A percentile compares a stretch with the other conserved stretches of the same genome.
Conservation (phyloP, 1,139 yeast genomes). For the Magnusiomyces ingens region DNA sequence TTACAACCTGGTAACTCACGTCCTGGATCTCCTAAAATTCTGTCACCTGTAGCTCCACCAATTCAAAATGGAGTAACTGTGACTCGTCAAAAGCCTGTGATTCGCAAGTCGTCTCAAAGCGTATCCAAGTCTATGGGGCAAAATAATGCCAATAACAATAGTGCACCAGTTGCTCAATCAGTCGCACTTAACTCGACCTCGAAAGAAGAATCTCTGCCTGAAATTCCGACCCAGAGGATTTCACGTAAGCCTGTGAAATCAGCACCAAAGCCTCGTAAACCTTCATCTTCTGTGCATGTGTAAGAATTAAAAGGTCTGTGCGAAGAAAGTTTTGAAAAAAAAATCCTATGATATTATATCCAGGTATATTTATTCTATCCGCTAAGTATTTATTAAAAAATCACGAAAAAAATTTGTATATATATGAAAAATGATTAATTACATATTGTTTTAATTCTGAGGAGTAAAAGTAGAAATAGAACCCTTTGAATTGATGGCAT, state of each 20-base stretch:
- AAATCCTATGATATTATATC: too few species aligned
- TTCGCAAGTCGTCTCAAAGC: constrained; percentile 23
- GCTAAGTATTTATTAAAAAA: too few species aligned
- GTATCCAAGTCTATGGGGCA: constrained; percentile 16
- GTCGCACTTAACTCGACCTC: too few species aligned
- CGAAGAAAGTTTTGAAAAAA: too few species aligned
- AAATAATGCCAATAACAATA: background rate
- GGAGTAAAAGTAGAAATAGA: constrained; percentile 17
- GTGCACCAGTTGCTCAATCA: too few species aligned
- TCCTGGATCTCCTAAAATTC: background rate
- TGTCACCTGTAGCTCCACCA: too few species aligned
- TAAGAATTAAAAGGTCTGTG: too few species aligned
- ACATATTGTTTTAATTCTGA: too few species aligned
- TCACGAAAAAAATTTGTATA: too few species aligned
- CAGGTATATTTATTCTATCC: too few species aligned
- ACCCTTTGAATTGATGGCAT: constrained; percentile 21
- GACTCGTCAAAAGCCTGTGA: constrained; percentile 22
- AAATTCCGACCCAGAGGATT: background rate
- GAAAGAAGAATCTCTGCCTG: background rate
- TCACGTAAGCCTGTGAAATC: constrained; percentile 1
- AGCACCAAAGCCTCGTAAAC: background rate
- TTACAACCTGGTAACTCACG: background rate
- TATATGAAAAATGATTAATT: too few species aligned
- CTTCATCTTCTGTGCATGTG: background rate
- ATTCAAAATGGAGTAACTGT: too few species aligned